A percentile compares a stretch with the other conserved stretches of the same genome.
These are phyloP conservation scores for Phlebopus sp. DNA, from an alignment of 1,284 basidiomycete genomes.

Conservation along the genomic window DNA sequence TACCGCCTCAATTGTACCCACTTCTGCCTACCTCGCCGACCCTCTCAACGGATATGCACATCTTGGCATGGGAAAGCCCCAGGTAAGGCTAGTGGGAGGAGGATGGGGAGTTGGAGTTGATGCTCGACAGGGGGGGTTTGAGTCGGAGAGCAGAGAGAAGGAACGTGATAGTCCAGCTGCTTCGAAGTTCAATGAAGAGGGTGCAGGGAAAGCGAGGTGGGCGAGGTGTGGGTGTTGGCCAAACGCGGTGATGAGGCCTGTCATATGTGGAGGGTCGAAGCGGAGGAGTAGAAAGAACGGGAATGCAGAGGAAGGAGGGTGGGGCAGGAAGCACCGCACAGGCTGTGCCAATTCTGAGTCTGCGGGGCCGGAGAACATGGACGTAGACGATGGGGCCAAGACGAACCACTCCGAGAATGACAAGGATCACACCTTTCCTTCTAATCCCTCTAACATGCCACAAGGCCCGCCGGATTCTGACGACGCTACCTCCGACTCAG, in stretches of 20 bases:
- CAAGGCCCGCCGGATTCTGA: constrained; percentile 23
- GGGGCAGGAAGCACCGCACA: constrained; percentile 16
- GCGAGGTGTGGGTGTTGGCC: constrained; percentile 85
- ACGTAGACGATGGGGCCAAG: constrained; percentile 8
- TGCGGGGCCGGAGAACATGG: background rate
- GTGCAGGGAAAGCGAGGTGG: constrained; percentile 56
- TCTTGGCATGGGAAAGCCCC: constrained; percentile 70
- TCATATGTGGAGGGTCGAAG: constrained; percentile 50
- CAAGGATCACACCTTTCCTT: too few species aligned
- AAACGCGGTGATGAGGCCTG: constrained; percentile 82
- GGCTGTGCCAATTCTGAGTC: constrained; percentile 15
- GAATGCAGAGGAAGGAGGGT: constrained; percentile 8
- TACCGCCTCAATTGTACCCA: constrained; percentile 57
- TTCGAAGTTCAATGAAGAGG: constrained; percentile 1
- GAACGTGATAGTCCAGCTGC: background rate
- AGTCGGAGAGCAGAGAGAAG: constrained; percentile 2
- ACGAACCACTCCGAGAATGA: constrained; percentile 5
- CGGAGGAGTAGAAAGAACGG: constrained; percentile 12
- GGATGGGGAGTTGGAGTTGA: constrained; percentile 85
- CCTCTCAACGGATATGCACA: constrained; percentile 70
- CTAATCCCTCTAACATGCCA: too few species aligned
- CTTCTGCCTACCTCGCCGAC: constrained; percentile 60
- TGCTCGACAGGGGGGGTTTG: constrained; percentile 52
- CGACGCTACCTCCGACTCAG: constrained; percentile 35
- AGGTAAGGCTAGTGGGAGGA: constrained; percentile 79